Base-by-base conservation (phyloP, 441 rosid species). In the California macrophylla region DNA sequence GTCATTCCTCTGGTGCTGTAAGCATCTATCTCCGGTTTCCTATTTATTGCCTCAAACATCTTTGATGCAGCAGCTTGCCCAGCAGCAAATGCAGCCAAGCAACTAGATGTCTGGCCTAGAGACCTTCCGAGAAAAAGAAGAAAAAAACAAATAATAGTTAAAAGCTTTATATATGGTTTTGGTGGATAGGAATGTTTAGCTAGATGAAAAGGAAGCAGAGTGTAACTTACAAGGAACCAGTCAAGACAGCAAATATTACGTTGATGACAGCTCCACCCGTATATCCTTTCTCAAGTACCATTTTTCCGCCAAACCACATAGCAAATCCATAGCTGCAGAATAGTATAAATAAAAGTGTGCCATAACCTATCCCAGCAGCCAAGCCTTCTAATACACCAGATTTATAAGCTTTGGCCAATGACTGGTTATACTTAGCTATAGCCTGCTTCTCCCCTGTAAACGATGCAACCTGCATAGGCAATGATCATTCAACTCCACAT, bases 31-130 rank as follows among this genome's bases (percentile, higher is more conserved):
- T 45, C 74, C 0, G 87, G 90, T 68, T 74, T 74, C 67, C 91
- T 70, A 28, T 85, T 67, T 38, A 91, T 91, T 5, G 90, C 86
- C 73, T 91, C 84, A 30, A 87, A 89, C 91, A 91, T 91, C 83
- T 91, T 89, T 66, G 78, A 89, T 0, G 96, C 93, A 0, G 87
- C 96, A n/a, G 88, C 89, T 76, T 81, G 85, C 60, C 93, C 93
- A 3, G 88, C 73, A 20, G 87, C 88, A 76, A 87, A 90, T 26
- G 86, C 81, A 60, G 80, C 85, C 72, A 88, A 9, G 70, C 77
- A 72, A 13, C 90, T 92, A 36, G 88, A 84, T 61, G 95, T 83
- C 75, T 91, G 93, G 10, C 97, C 91, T 64, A 91, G 42, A 5
- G 91, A 78, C 85, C 91, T 89, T 73, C 52, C 50, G 34, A 66